These are phyloP conservation scores for Chloris gayana DNA, from an alignment of 176 grass and related monocot genomes.

Conservation along the genomic window DNA sequence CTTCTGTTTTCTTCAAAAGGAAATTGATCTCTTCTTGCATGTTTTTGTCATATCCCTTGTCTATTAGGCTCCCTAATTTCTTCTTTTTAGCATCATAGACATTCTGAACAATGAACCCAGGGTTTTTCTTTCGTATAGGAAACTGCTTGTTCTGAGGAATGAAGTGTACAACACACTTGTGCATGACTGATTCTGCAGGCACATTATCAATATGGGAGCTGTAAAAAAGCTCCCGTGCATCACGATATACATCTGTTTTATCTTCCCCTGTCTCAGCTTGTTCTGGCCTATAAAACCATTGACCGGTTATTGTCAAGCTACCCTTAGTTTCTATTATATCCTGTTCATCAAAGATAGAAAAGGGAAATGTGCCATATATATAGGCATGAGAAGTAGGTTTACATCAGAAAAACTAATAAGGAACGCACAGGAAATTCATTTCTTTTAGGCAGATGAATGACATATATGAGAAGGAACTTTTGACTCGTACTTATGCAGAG, in stretches of 20 bases:
- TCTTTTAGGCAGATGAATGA: too few relatives aligned
- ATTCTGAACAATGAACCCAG: constrained; percentile 93
- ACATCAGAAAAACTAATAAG: neutral
- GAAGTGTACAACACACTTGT: constrained; percentile 91
- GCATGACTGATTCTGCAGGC: constrained; percentile 96
- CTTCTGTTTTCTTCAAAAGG: constrained; percentile 76
- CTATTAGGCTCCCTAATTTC: constrained; percentile 81
- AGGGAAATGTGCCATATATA: constrained; percentile 22
- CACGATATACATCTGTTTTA: constrained; percentile 65
- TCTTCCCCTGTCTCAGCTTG: constrained; percentile 85
- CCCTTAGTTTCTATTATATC: constrained; percentile 73
- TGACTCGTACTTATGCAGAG: too few relatives aligned
- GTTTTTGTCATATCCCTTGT: constrained; percentile 77
- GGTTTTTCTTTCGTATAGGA: constrained; percentile 67
- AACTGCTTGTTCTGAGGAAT: constrained; percentile 78
- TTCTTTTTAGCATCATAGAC: constrained; percentile 79
- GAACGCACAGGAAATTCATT: neutral
- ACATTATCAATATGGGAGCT: constrained; percentile 79
- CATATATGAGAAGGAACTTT: too few relatives aligned
- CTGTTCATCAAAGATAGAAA: constrained; percentile 33
- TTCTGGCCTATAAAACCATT: constrained; percentile 96
- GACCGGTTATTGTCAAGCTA: constrained; percentile 65
- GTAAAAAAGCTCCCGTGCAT: constrained; percentile 89
- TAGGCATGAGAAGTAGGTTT: too few relatives aligned
- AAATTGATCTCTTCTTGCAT: constrained; percentile 76